These are phyloP conservation scores for Rostrohypoxylon terebratum DNA, from an alignment of 495 filamentous ascomycete species.

Conservation along the genomic window DNA sequence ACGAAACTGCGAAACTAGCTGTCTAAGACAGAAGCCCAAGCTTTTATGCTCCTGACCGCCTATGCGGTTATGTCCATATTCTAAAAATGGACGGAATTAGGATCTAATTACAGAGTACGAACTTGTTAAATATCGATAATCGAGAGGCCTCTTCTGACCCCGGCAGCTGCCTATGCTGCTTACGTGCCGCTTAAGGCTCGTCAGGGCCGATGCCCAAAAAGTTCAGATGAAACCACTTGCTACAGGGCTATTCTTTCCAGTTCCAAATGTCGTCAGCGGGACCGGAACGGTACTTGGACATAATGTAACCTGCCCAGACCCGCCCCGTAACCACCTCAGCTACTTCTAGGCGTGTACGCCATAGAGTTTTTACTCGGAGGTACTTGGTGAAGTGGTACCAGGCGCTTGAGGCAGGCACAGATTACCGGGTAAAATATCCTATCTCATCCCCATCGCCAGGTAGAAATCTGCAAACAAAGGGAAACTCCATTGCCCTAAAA, in stretches of 20 bases:
- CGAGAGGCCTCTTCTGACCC: conserved; percentile 41
- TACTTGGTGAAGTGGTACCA: conserved; percentile 22
- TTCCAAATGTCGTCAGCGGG: conserved; percentile 29
- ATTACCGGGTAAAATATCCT: background rate
- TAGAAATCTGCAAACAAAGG: conserved; percentile 24
- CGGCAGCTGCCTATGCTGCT: conserved; percentile 10
- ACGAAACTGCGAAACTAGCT: background rate
- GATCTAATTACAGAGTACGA: conserved; percentile 47
- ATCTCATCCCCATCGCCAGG: background rate
- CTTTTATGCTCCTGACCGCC: conserved; percentile 27
- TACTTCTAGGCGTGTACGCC: conserved; percentile 13
- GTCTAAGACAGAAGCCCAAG: background rate
- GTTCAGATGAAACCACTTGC: conserved; percentile 37
- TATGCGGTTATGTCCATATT: conserved; percentile 8
- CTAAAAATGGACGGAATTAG: conserved; percentile 31
- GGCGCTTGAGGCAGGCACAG: conserved; percentile 18
- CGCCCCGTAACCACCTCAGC: conserved; percentile 13
- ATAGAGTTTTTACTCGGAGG: conserved; percentile 10
- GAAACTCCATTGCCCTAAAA: conserved; percentile 33
- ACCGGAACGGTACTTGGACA: conserved; percentile 23
- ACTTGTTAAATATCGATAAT: conserved; percentile 35
- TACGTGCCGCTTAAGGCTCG: conserved; percentile 33
- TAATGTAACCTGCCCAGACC: conserved; percentile 23
- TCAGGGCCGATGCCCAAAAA: conserved; percentile 42
- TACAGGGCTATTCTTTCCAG: conserved; percentile 19